Base-by-base conservation (phyloP, 305 asterid species). In the Ajuga reptans region DNA sequence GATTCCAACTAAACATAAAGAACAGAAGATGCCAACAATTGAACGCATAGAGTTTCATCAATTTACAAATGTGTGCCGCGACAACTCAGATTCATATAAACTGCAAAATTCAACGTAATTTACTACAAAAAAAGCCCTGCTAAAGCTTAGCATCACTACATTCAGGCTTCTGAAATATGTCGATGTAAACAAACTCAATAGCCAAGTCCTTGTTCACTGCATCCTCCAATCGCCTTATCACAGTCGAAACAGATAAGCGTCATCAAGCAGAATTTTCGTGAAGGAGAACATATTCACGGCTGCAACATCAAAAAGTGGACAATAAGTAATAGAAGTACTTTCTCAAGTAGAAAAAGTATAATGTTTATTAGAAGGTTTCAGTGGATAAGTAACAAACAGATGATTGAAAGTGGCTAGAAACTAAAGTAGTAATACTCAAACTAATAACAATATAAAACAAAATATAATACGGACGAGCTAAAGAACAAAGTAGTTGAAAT, bases 281-380 rank as follows among this genome's bases (percentile, higher is more conserved):
- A 52, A 92, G 87, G 41, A 92, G 74, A 46, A 92, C 96, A 50
- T 90, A 92, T 82, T 90, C 97, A 3, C 96, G 98, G 91, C 98
- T 92, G 91, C 82, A 77, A 81, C 76, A 75, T 59, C 57, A 64
- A 9, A 57, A 55, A 24, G 27, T 7, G 4, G 69, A 60, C 0
- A 4, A 5, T 37, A 5, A 56, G 18, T 56, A 29, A 21, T 10
- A 41, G 21, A 37, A 56, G 41, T 42, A 1, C 11, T 27, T 56
- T 29, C 39, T 58, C 36, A 14, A 5, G 29, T 12, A 46, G 24
- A 49, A 37, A 64, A n/a, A n/a, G n/a, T n/a, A n/a, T n/a, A n/a
- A n/a, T 34, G 4, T 17, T 39, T 17, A 61, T 31, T 5, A 51
- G 51, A 33, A 45, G 21, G 58, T 33, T 11, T 49, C 21, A 9